Conservation (phyloP, 768 basidiomycete genomes). For the Porpolomopsis calyptriformis region DNA sequence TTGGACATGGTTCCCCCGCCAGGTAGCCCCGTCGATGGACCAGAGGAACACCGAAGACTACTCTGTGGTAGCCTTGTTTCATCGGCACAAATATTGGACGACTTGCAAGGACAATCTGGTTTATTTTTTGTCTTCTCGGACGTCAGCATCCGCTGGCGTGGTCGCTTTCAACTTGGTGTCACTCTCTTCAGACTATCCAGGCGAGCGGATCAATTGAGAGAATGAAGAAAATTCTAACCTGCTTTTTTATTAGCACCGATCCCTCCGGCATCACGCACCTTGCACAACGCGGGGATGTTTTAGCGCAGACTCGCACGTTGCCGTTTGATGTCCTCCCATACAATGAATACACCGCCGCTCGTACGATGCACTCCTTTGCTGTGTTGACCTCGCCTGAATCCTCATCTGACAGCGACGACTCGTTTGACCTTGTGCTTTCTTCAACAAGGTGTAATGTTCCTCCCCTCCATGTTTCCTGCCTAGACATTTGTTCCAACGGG, state of each 20-base stretch:
- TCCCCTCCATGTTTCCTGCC: conserved; percentile 26
- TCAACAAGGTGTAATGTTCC: conserved; percentile 45
- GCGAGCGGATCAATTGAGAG: conserved; percentile 34
- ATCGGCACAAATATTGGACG: conserved; percentile 67
- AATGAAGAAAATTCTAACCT: neutral
- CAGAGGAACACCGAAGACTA: conserved; percentile 42
- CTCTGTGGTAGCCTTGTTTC: conserved; percentile 83
- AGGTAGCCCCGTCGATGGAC: conserved; percentile 22
- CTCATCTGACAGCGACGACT: conserved; percentile 29
- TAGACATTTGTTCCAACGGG: conserved; percentile 11
- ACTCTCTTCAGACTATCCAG: conserved; percentile 64
- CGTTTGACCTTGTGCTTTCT: conserved; percentile 42
- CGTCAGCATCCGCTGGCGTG: conserved; percentile 72
- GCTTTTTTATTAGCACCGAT: conserved; percentile 29
- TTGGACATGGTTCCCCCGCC: conserved; percentile 57
- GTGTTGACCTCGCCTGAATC: neutral
- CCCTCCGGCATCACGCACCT: conserved; percentile 39
- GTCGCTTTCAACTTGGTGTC: conserved; percentile 65
- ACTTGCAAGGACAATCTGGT: conserved; percentile 72
- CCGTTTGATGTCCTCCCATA: conserved; percentile 72
- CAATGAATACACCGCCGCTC: conserved; percentile 64
- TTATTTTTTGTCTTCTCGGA: conserved; percentile 87
- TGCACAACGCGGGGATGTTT: conserved; percentile 48
- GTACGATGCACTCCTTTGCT: conserved; percentile 30
- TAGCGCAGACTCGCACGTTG: conserved; percentile 64